Evolutionary conservation across 1,139 yeast species (phyloP).

Genomic region (Wickerhamomyces sp.): DNA sequence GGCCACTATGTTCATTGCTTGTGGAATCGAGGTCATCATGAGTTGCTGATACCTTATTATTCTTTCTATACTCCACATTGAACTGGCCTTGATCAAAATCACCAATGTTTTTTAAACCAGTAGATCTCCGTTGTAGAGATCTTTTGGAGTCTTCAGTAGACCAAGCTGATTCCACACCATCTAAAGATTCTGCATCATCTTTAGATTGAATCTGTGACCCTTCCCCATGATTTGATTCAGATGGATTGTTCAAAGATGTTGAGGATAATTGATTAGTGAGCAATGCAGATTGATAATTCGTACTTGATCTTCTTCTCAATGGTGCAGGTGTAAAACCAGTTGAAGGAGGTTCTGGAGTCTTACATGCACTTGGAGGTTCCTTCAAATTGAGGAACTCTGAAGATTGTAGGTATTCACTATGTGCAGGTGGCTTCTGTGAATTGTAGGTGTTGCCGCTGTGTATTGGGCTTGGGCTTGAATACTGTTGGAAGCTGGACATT

Average conservation of each 20-base stretch:
- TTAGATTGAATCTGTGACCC: too few species aligned
- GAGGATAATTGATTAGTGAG: conserved; percentile 4
- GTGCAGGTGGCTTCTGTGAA: not conserved
- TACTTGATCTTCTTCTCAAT: conserved; percentile 12
- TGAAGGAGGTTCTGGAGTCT: conserved; percentile 12
- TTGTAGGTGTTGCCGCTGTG: too few species aligned
- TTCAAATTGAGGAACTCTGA: conserved; percentile 8
- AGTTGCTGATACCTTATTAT: not conserved
- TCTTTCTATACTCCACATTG: conserved; percentile 1
- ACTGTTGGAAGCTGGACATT: too few species aligned
- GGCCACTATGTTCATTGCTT: not conserved
- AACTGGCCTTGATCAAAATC: conserved; percentile 4
- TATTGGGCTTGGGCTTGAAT: too few species aligned
- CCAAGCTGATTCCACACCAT: conserved; percentile 1
- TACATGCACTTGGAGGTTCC: conserved; percentile 13
- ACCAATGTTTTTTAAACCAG: conserved; percentile 4
- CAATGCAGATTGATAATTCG: conserved; percentile 13
- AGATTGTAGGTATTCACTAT: not conserved
- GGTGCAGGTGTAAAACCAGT: conserved; percentile 5
- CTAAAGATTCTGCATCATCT: not conserved
- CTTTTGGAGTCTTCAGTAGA: conserved; percentile 12
- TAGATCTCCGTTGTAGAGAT: conserved; percentile 10
- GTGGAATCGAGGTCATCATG: not conserved
- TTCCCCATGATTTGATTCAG: too few species aligned
- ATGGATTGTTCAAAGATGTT: not conserved